Evolutionary conservation across 805 yeast genomes (phyloP), one percentile per base, ranked within the genome.

Genomic region (Candida koratica): DNA sequence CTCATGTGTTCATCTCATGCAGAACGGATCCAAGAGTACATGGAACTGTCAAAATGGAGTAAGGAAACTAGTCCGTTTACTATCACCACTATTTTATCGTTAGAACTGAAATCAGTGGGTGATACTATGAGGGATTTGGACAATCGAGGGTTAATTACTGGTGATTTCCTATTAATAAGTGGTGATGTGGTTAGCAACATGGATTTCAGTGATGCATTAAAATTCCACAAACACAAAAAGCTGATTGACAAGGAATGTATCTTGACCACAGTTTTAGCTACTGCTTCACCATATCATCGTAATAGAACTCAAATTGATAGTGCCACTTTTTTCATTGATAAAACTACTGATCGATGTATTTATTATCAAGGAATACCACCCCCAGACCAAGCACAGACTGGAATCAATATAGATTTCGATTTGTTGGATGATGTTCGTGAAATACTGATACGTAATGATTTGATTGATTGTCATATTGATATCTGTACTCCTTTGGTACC

Each of bases 61-160:
- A 52, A 67, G 12, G 76, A 80, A 53, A 23, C 11, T 3, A 25
- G 28, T 14, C 96, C 97, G 1, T 90, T 93, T 58, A 74, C 75
- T 38, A 73, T 93, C 29, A 75, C 78, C 32, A 83, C 95, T 3
- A 76, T 90, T 36, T 74, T 84, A 70, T 78, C 94, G 16, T 77
- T 87, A 32, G 96, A 90, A 57, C 80, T 93, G 8, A 67, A 89
- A 58, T 84, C 95, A 17, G 95, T 90, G 8, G 98, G 98, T 47
- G 98, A 93, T 62, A 94, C 95, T 14, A 85, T 93, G 95, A 75
- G 98, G 57, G 97, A 90, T 54, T 66, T 93, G 40, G 98, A 93
- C 58, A 81, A 85, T 42, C 71, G 95, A 49, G 96, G 96, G 5
- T 65, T 90, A 39, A 85, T 93, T 34, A 78, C 84, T 1, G 89